Conservation (phyloP, 371 early-diverging fungal genomes). For the Rhizopus delemar region DNA sequence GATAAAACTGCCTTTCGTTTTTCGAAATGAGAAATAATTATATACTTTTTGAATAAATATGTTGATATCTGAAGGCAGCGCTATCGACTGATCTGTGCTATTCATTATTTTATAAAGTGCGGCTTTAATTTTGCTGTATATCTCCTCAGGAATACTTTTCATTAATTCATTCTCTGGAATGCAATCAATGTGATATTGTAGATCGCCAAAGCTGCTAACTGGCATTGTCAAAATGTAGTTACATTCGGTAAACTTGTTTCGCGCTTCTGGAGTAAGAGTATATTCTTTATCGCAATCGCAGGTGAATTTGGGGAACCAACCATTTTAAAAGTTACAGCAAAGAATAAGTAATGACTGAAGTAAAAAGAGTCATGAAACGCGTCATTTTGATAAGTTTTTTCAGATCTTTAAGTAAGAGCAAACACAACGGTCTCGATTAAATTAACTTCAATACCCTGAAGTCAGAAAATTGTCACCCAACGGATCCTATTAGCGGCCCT, state of each 20-base stretch:
- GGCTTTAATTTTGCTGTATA: slow-evolving; percentile 19
- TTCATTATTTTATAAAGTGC: slow-evolving; percentile 16
- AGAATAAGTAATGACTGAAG: slow-evolving; percentile 6
- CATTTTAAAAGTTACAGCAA: slow-evolving; percentile 19
- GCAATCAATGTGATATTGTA: slow-evolving; percentile 13
- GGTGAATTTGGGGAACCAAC: slow-evolving; percentile 12
- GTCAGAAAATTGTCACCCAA: too few species aligned
- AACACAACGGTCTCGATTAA: too few species aligned
- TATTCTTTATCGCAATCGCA: slow-evolving; percentile 11
- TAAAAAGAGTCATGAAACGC: too few species aligned
- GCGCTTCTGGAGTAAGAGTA: slow-evolving; percentile 12
- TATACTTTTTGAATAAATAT: slow-evolving; percentile 20
- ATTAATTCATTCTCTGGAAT: slow-evolving; percentile 19
- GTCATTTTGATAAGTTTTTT: too few species aligned
- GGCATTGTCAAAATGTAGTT: slow-evolving; percentile 16
- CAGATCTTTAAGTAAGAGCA: too few species aligned
- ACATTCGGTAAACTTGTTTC: slow-evolving; percentile 14
- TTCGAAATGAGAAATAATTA: slow-evolving; percentile 18
- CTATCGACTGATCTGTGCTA: slow-evolving; percentile 10
- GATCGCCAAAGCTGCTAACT: slow-evolving; percentile 14
- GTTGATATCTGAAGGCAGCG: slow-evolving; percentile 14
- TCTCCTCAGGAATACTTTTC: slow-evolving; percentile 10
- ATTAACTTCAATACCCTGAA: too few species aligned
- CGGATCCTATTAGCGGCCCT: too few species aligned
- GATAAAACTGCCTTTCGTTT: slow-evolving; percentile 18